phyloP scores from a whole-genome alignment of 2,329 filamentous ascomycete species.

The Scedosporium dehoogii region DNA sequence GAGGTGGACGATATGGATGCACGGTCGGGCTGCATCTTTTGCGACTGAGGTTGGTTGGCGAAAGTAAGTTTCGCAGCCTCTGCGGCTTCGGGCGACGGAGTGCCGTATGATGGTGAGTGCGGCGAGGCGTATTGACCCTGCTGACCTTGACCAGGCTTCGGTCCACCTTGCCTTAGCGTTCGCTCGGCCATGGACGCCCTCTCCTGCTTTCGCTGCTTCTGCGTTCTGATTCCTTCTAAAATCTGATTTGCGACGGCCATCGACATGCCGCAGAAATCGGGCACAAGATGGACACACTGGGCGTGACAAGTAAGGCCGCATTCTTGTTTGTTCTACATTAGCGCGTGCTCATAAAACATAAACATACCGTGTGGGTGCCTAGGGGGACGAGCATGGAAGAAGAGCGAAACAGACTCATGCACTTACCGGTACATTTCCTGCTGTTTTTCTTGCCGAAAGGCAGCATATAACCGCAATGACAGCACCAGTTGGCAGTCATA shows the following conservation, averaged over 20 bases:
- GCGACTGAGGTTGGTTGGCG: slow-evolving; percentile 40
- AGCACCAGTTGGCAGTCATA: slow-evolving; percentile 98
- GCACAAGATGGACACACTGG: slow-evolving; percentile 86
- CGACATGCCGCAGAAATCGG: slow-evolving; percentile 98
- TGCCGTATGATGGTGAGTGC: slow-evolving; percentile 15
- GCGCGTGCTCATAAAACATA: no score
- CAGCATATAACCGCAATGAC: slow-evolving; percentile 92
- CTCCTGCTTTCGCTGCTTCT: slow-evolving; percentile 58
- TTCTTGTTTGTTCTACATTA: slow-evolving; percentile 39
- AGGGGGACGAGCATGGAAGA: not conserved
- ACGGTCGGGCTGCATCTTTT: slow-evolving; percentile 41
- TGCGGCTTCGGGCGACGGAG: slow-evolving; percentile 36
- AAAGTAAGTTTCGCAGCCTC: slow-evolving; percentile 58
- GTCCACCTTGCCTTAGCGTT: slow-evolving; percentile 48
- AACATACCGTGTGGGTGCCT: no score
- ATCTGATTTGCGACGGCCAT: slow-evolving; percentile 97
- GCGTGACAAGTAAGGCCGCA: slow-evolving; percentile 87
- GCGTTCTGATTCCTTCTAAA: slow-evolving; percentile 70
- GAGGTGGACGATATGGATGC: slow-evolving; percentile 37
- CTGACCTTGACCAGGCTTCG: slow-evolving; percentile 24
- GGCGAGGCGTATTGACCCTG: slow-evolving; percentile 28
- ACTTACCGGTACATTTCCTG: slow-evolving; percentile 75
- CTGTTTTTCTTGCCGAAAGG: slow-evolving; percentile 93
- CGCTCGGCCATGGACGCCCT: slow-evolving; percentile 53
- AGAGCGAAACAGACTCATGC: not conserved